These are phyloP conservation scores for Metroxylon sagu DNA, from an alignment of 176 grass and related monocot species.

Conservation along the genomic window DNA sequence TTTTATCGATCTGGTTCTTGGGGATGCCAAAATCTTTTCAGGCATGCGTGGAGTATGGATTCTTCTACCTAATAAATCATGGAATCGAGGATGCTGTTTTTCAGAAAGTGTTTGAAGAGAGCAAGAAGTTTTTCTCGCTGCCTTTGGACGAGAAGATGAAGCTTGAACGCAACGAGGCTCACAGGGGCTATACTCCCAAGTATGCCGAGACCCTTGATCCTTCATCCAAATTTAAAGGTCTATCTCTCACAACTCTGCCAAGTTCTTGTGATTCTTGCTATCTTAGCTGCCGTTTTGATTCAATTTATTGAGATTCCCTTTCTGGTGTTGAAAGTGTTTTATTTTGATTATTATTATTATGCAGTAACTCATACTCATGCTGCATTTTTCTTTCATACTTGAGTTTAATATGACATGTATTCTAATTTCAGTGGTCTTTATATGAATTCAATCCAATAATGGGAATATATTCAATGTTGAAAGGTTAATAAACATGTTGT, in stretches of 20 bases:
- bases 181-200: slow-evolving; percentile 61
- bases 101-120: slow-evolving; percentile 42
- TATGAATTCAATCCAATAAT: too few relatives aligned
- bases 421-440: too few relatives aligned
- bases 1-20: background rate
- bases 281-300: too few relatives aligned
- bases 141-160: slow-evolving; percentile 65
- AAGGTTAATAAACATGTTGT: too few relatives aligned
- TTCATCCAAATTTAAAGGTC: slow-evolving; percentile 47
- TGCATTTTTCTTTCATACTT: too few relatives aligned
- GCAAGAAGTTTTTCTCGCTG: slow-evolving; percentile 49
- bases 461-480: too few relatives aligned
- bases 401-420: too few relatives aligned
- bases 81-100: slow-evolving; percentile 33
- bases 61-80: slow-evolving; percentile 82
- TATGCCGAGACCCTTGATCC: slow-evolving; percentile 66
- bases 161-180: slow-evolving; percentile 23
- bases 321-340: too few relatives aligned
- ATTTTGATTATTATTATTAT: too few relatives aligned
- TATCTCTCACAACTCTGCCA: background rate
- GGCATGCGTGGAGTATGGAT: slow-evolving; percentile 78
- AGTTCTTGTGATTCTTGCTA: too few relatives aligned
- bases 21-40: slow-evolving; percentile 2
- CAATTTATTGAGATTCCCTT: too few relatives aligned
- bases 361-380: too few relatives aligned